Evolutionary conservation across 2,329 filamentous ascomycete genomes (phyloP), one percentile per base, ranked within the genome.

Genomic region (Aureobasidium sp.): DNA sequence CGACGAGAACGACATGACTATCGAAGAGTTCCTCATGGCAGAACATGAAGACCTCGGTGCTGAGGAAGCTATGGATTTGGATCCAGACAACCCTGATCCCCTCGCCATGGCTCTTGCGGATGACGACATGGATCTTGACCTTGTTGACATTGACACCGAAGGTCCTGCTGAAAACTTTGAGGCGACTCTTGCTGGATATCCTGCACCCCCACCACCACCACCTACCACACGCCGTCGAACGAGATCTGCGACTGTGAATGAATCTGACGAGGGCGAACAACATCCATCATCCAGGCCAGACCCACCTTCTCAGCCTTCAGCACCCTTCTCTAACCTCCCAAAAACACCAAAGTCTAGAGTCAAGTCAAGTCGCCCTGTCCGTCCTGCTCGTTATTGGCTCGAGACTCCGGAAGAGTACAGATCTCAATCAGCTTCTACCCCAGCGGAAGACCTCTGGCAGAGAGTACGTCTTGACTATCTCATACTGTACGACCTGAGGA

Each of bases 401-500:
- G 87, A 91, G 68, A 91, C 88, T 39, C 91, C 93, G 7, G 79
- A 83, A 20, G 82, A 83, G 36, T 93, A 89, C 72, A 66, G 65
- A 49, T 65, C 63, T n/a, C 66, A 67, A 8, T 63, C 67, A 57
- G 36, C 82, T 82, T 60, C 77, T 87, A 7, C 87, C 87, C 52
- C 81, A 84, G 17, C 88, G 60, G 94, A 99, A 73, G 89, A 99
- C 70, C 81, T 99, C 5, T 91, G 91, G 77, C 86, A 93, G 71
- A 87, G 92, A 36, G 89, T 97, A 14, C 87, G 94, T 36, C 80
- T 99, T 6, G 94, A 99, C 74, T 96, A 91, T 84, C 83, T 99
- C 71, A 90, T 99, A 34, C 80, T 99, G 9, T 99, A 96, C 72
- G 94, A 99, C 73, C 77, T 99, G 57, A 83, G 94, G 45, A 86